A percentile compares a stretch with the other conserved stretches of the same genome.
phyloP scores from a whole-genome alignment of 2,329 filamentous ascomycete genomes.

The Proliferodiscus dingleyae region DNA sequence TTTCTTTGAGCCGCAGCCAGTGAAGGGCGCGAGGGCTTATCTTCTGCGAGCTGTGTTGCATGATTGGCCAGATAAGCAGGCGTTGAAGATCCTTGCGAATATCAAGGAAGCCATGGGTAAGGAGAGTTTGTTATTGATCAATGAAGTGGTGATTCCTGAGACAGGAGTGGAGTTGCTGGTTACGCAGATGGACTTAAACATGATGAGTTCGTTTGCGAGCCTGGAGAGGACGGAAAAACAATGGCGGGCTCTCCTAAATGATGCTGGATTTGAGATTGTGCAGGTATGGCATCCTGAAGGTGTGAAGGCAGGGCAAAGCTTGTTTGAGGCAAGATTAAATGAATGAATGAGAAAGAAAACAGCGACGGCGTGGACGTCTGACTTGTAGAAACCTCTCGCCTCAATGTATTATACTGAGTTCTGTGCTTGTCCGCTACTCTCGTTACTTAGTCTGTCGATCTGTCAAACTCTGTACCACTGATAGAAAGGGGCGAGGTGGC shows the following conservation, averaged over 20 bases:
- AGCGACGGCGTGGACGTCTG: too few species aligned
- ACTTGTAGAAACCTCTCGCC: too few species aligned
- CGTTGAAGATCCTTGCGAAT: constrained; percentile 29
- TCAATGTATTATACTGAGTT: too few species aligned
- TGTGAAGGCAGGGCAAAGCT: not conserved
- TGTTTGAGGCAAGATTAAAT: constrained; percentile 2
- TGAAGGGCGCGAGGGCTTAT: constrained; percentile 30
- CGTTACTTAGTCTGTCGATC: too few species aligned
- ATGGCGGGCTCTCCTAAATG: constrained; percentile 32
- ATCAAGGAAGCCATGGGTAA: constrained; percentile 23
- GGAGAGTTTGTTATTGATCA: constrained; percentile 39
- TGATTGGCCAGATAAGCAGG: constrained; percentile 36
- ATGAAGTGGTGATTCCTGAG: constrained; percentile 38
- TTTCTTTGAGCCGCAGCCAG: constrained; percentile 33
- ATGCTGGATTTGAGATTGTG: constrained; percentile 7
- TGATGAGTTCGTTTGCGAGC: constrained; percentile 35
- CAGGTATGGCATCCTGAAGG: constrained; percentile 1
- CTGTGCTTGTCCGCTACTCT: too few species aligned
- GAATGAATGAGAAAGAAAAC: not conserved
- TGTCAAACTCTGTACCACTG: too few species aligned
- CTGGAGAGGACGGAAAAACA: constrained; percentile 37
- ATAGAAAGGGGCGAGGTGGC: too few species aligned
- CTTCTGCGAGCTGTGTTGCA: constrained; percentile 35
- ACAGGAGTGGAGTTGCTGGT: constrained; percentile 25
- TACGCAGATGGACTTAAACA: constrained; percentile 36